Base-by-base conservation (phyloP, 176 grass and related monocot species). In the Aegilops bicornis region DNA sequence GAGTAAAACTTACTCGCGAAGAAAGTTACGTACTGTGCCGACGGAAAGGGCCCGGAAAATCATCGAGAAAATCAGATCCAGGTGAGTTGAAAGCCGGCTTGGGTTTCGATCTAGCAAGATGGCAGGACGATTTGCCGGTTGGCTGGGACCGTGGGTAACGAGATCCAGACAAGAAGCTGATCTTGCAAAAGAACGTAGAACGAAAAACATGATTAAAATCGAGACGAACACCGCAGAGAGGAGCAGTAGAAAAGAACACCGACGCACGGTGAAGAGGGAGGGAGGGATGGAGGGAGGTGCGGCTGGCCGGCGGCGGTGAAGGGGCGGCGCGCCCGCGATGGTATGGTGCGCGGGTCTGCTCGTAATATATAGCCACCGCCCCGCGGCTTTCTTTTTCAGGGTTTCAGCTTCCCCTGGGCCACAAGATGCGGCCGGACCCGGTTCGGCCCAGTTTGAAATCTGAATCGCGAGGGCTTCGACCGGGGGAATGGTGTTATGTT, bases 91-190 rank as follows among this genome's bases (percentile, higher is more conserved):
- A 83, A 76, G 78, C 81, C 85, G 89, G 59, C 82, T 68, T 30
- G 36, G 12, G 31, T 16, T 56, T 83, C 15, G 7, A 79, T 94
- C 65, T 94, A 30, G 92, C 89, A 89, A 91, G 89, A 89, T 87
- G 82, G 80, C 80, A 85, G 82, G 40, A 75, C 23, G 31, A 79
- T 64, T 69, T 91, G 77, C 89, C 71, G 59, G 73, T 79, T 89
- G 89, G 6, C 64, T 82, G 87, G 45, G 89, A 69, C 45, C 37
- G 63, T 23, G 11, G 19, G 29, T 27, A 54, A 82, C 81, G 20
- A 79, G 81, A 77, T 70, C 89, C 87, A 82, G 81, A 87, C 89
- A 94, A 91, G 87, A 91, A 91, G 92, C 92, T 87, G 89, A 91
- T 90, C 91, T 93, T 93, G 88, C 91, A 33, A 86, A 15, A 1